These are phyloP conservation scores for Torulaspora microellipsoides DNA, from an alignment of 805 yeast species.

Conservation along the genomic window DNA sequence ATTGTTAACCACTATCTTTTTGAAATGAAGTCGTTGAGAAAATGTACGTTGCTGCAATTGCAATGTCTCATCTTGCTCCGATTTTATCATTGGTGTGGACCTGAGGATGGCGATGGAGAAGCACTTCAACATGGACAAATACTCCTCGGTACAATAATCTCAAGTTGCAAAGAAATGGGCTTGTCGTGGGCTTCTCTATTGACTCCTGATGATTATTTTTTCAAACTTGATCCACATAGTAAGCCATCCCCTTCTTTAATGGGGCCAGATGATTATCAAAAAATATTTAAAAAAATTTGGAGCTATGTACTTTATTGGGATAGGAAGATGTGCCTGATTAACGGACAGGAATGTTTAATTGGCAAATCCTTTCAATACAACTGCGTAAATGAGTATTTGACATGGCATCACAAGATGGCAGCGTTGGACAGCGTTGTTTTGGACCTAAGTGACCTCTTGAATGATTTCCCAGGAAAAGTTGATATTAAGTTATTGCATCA, in stretches of 20 bases:
- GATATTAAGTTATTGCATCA: conserved; percentile 13
- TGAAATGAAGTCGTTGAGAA: conserved; percentile 25
- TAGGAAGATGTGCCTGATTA: conserved; percentile 27
- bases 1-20: conserved; percentile 24
- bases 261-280: conserved; percentile 15
- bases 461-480: conserved; percentile 21
- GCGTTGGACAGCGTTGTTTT: conserved; percentile 18
- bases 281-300: conserved; percentile 25
- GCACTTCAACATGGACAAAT: conserved; percentile 28
- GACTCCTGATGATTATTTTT: conserved; percentile 14
- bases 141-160: conserved; percentile 28
- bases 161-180: conserved; percentile 30
- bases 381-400: conserved; percentile 2
- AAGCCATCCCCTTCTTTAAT: conserved; percentile 18
- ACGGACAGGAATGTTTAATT: conserved; percentile 29
- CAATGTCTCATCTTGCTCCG: conserved; percentile 27
- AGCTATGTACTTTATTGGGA: conserved; percentile 29
- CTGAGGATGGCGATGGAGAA: conserved; percentile 34
- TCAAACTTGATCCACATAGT: conserved; percentile 19
- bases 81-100: conserved; percentile 33
- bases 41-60: conserved; percentile 29
- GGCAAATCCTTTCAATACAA: conserved; percentile 21
- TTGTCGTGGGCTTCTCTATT: conserved; percentile 25
- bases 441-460: conserved; percentile 19
- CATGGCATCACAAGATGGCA: conserved; percentile 23